phyloP scores from a whole-genome alignment of 805 yeast species.

The Alloascoidea africana region DNA sequence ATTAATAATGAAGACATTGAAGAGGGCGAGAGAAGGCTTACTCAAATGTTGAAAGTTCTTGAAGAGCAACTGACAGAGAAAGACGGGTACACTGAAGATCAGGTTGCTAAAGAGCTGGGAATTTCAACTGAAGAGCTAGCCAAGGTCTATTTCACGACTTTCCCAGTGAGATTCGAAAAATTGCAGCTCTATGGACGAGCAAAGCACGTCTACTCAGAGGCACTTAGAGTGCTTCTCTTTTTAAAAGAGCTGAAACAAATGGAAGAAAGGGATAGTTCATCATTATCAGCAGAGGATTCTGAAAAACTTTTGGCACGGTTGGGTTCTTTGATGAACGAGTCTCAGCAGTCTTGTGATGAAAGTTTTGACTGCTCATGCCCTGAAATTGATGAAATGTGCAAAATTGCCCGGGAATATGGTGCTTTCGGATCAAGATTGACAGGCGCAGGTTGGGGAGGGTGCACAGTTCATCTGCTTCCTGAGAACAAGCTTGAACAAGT shows the following conservation, averaged over 20 bases:
- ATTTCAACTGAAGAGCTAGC: slow-evolving; percentile 26
- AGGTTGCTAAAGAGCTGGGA: slow-evolving; percentile 29
- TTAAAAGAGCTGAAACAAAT: slow-evolving; percentile 22
- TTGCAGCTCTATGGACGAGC: slow-evolving; percentile 43
- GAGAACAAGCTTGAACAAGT: slow-evolving; percentile 23
- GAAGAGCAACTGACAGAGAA: slow-evolving; percentile 25
- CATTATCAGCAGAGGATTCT: slow-evolving; percentile 10
- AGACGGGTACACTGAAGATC: slow-evolving; percentile 34
- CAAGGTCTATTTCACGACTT: slow-evolving; percentile 29
- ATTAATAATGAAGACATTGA: slow-evolving; percentile 25
- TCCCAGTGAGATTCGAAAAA: slow-evolving; percentile 41
- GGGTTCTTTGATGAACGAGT: slow-evolving; percentile 42
- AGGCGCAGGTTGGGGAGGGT: slow-evolving; percentile 75
- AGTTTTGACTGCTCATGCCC: slow-evolving; percentile 39
- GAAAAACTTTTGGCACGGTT: slow-evolving; percentile 24
- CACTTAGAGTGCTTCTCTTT: slow-evolving; percentile 40
- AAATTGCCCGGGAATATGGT: slow-evolving; percentile 38
- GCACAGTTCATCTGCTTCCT: slow-evolving; percentile 48
- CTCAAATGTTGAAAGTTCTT: slow-evolving; percentile 25
- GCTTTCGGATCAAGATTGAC: slow-evolving; percentile 57
- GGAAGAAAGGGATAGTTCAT: slow-evolving; percentile 5
- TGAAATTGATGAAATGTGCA: slow-evolving; percentile 36
- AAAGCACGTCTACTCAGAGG: slow-evolving; percentile 47
- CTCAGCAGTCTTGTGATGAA: slow-evolving; percentile 36
- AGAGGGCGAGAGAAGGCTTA: slow-evolving; percentile 24